Conservation (phyloP, 176 grass and related monocot genomes). For the Dactylis glomerata region DNA sequence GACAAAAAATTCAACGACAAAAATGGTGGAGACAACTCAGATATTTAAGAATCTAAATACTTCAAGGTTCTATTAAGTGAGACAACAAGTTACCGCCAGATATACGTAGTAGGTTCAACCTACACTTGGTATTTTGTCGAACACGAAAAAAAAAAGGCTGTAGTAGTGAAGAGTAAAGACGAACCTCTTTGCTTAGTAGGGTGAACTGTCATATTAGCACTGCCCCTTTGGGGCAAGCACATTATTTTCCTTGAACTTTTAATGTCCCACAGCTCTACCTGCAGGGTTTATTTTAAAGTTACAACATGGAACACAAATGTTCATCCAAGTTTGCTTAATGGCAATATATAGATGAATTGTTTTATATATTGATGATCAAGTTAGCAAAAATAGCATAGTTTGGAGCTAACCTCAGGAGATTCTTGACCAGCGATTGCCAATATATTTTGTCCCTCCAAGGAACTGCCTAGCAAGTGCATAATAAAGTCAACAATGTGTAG, state of each 20-base stretch:
- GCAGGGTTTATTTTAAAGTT: conserved; percentile 18
- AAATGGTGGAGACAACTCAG: neutral
- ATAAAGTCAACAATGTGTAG: conserved; percentile 11
- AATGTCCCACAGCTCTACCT: conserved; percentile 95
- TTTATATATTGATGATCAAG: neutral
- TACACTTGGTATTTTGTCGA: conserved; percentile 4
- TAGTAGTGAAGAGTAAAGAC: neutral
- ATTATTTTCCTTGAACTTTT: conserved; percentile 56
- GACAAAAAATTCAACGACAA: conserved; percentile 1
- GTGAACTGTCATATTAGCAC: conserved; percentile 26
- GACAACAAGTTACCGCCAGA: neutral
- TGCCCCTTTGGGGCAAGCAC: conserved; percentile 52
- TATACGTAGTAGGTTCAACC: neutral
- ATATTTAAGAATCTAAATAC: conserved; percentile 14
- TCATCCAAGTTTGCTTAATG: neutral
- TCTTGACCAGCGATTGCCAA: conserved; percentile 84
- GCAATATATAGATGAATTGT: neutral
- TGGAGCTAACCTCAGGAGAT: conserved; percentile 49
- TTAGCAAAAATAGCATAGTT: conserved; percentile 12
- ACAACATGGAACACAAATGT: conserved; percentile 27
- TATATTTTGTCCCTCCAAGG: conserved; percentile 38
- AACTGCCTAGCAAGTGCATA: conserved; percentile 31
- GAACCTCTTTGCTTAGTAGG: conserved; percentile 71
- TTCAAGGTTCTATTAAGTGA: conserved; percentile 1
- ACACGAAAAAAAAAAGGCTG: conserved; percentile 1